Evolutionary conservation across 2,329 filamentous ascomycete species (phyloP).

Genomic region (Talaromyces sp.): DNA sequence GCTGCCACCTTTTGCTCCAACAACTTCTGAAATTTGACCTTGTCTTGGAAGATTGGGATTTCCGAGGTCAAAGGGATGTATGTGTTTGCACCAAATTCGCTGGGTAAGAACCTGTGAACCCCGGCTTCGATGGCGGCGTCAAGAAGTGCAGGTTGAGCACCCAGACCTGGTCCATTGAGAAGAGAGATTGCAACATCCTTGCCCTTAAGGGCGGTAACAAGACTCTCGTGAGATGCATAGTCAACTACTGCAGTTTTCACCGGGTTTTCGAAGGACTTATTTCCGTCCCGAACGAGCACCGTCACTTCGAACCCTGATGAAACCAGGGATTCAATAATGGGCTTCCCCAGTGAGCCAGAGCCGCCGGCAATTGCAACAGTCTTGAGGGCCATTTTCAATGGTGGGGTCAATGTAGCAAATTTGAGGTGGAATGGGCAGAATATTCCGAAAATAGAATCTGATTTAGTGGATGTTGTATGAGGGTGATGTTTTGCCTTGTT

Average conservation of each 20-base stretch:
- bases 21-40: neutral
- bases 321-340: neutral
- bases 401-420: neutral
- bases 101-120: slow-evolving; percentile 1
- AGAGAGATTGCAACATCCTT: neutral
- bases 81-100: slow-evolving; percentile 2
- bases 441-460: no score
- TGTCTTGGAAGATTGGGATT: slow-evolving; percentile 1
- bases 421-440: neutral
- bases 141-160: neutral
- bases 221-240: slow-evolving; percentile 2
- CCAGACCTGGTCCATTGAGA: neutral
- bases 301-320: neutral
- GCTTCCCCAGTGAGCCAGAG: neutral
- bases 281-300: neutral
- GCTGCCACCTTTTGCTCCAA: neutral
- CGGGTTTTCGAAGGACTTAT: neutral
- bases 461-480: no score
- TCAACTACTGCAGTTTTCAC: neutral
- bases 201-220: neutral
- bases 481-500: neutral
- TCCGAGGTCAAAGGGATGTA: neutral
- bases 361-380: slow-evolving; percentile 1
- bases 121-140: slow-evolving; percentile 1
- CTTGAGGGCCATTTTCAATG: neutral